phyloP scores from a whole-genome alignment of 108 stramenopile species.

The Skeletonema grethae region DNA sequence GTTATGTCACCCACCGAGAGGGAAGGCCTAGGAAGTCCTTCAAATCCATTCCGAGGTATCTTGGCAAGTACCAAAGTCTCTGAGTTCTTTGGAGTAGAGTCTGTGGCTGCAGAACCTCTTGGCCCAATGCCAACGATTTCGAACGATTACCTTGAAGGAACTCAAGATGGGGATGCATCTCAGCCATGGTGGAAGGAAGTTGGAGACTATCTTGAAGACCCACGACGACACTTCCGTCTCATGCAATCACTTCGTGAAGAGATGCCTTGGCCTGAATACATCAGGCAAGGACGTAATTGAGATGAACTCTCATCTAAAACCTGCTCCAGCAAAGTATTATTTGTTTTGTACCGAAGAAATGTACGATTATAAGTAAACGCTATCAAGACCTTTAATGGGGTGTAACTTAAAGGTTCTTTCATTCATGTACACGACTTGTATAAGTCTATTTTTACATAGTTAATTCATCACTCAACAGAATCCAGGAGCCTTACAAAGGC shows the following conservation, averaged over 20 bases:
- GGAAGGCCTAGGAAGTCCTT: conserved; percentile 53
- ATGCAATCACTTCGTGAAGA: conserved; percentile 74
- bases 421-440: neutral
- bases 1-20: conserved; percentile 16
- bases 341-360: neutral
- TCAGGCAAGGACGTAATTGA: conserved; percentile 16
- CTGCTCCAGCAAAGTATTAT: neutral
- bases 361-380: neutral
- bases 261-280: conserved; percentile 88
- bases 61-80: conserved; percentile 87
- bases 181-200: conserved; percentile 88
- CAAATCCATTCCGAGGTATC: conserved; percentile 79
- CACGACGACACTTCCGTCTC: conserved; percentile 77
- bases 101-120: conserved; percentile 79
- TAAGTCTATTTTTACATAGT: neutral
- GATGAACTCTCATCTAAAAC: neutral
- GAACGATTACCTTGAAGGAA: conserved; percentile 21
- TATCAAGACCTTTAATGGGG: neutral
- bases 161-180: conserved; percentile 7
- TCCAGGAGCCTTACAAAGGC: conserved; percentile 31
- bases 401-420: conserved; percentile 5
- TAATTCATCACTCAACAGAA: neutral
- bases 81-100: conserved; percentile 84
- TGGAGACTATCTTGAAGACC: conserved; percentile 88
- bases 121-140: conserved; percentile 44